Evolutionary conservation across 1,139 yeast species (phyloP), one percentile per base, ranked within the genome.

Genomic region (Arxiozyma bovina): DNA sequence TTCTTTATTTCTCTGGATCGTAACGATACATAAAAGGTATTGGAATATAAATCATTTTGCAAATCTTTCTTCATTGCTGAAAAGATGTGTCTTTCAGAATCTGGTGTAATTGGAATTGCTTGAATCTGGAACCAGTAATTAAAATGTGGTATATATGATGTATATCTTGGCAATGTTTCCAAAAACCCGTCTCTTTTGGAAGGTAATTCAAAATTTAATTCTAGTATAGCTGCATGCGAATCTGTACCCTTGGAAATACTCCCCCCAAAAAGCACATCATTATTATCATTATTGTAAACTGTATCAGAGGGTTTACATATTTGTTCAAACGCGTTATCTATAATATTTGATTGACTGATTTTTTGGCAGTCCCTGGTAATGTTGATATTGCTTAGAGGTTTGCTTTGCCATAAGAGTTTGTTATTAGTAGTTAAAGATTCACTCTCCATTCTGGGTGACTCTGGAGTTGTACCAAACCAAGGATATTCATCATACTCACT

Each of bases 1-100:
- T 77, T 73, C 61, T 79, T 80, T 51, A 82, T 78, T 59, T 82
- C 87, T 34, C 85, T 68, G 0, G 82, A 82, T 45, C 85, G 66
- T 50, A 82, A 69, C 54, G 82, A 78, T 3, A 82, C 67, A 9
- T 73, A 55, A 8, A 73, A 56, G 0, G 74, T 69, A 27, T 62
- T 65, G 1, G 73, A 62, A 5, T 53, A 45, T 20, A 53, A 55
- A n/a, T 57, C 56, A 21, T 50, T 53, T 34, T 74, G 64, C 54
- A 82, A 64, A 62, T 82, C 87, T 56, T 74, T 74, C 61, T 78
- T 81, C 86, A 82, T 81, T 17, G 83, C 72, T 42, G 70, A 69
- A 42, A 76, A 66, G 7, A 82, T 74, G 53, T 75, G 79, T n/a
- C 74, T 70, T 58, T 82, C 86, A 12, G 81, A 67, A 56, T 80